Base-by-base conservation (phyloP, 2,329 filamentous ascomycete species). In the Ceratocystis ficicola region DNA sequence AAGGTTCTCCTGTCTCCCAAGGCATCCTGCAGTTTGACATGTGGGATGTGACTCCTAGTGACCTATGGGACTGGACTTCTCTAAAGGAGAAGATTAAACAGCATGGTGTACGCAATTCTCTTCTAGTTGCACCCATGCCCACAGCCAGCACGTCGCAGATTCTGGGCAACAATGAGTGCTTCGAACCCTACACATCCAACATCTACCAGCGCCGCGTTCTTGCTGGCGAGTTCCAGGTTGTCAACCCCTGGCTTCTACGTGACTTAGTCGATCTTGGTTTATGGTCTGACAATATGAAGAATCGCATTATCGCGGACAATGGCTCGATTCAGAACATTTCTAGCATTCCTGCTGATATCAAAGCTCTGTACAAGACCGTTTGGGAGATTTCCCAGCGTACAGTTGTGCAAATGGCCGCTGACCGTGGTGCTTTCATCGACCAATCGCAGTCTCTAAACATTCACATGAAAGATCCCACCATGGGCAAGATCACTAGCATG, bases 211-310 rank as follows among this genome's bases (percentile, higher is more conserved):
- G 94, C 70, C 93, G 94, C 82, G 94, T 99, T 66, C 82, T 99
- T 72, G 94, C 94, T 71, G 94, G 94, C 72, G 94, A 99, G 77
- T 99, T 99, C 86, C 94, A 99, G 79, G 90, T 99, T 65, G 94
- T 99, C 76, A 99, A 99, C 81, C 94, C 94, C 64, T 99, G 94
- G 94, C 79, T 99, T 69, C 85, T 99, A 68, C 96, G 96, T 82
- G 94, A 99, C 73, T 86, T 99, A 36, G 94, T 99, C 71, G 94
- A 99, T 74, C 89, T 96, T 80, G 94, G 94, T 68, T 83, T 99
- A 57, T 99, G 94, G 94, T 96, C 93, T 61, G 93, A 99, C 78
- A 90, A 91, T 80, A 99, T 99, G 94, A 99, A 99, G 87, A 99
- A 99, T 82, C 91, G 94, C 72, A 99, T 99, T 82, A 99, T 99